These are phyloP conservation scores for Rhododendron ovatum DNA, from an alignment of 148 eudicot species.

Conservation along the genomic window DNA sequence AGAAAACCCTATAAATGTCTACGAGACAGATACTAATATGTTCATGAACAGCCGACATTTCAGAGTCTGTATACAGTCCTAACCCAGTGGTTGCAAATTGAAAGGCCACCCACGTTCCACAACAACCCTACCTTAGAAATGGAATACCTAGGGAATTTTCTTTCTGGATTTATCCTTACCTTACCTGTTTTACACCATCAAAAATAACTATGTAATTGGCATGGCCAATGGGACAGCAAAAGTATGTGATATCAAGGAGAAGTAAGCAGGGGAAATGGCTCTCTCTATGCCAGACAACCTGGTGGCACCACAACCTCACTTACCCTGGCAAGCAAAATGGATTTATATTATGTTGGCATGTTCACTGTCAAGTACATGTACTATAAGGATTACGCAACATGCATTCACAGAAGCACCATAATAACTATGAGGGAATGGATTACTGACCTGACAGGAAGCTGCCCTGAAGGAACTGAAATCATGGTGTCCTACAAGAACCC, in stretches of 20 bases:
- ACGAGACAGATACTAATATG: neutral
- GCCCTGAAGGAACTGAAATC: conserved; percentile 98
- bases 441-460: conserved; percentile 79
- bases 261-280: neutral
- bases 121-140: neutral
- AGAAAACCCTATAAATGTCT: neutral
- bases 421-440: neutral
- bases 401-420: neutral
- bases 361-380: neutral
- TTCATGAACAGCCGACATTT: neutral
- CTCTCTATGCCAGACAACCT: neutral
- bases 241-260: neutral
- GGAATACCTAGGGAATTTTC: neutral
- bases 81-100: neutral
- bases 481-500: conserved; percentile 74
- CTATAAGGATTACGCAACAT: neutral
- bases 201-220: neutral
- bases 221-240: neutral
- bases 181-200: neutral
- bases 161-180: neutral
- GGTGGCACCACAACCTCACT: neutral
- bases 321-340: neutral
- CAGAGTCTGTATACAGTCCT: neutral
- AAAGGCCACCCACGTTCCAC: neutral
- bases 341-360: neutral